phyloP scores from a whole-genome alignment of 2,329 filamentous ascomycete species.

The Pseudogymnoascus verrucosus region DNA sequence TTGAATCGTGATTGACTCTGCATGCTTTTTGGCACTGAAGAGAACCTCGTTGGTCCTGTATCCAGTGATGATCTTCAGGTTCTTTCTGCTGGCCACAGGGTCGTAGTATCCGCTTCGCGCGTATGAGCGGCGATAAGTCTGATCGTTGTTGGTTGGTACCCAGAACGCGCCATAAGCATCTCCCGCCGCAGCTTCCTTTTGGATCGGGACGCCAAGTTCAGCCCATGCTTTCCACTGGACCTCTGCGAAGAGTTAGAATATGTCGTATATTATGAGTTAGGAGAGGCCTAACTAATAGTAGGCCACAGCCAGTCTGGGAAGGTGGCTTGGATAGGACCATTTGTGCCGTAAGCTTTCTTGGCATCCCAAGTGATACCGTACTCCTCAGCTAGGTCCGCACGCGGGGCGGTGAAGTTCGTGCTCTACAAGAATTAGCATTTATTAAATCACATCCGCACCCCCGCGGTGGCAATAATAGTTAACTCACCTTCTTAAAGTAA shows the following conservation, averaged over 20 bases:
- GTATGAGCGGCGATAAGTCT: conserved; percentile 29
- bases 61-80: conserved; percentile 14
- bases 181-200: conserved; percentile 31
- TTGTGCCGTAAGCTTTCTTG: conserved; percentile 27
- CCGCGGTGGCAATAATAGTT: conserved; percentile 8
- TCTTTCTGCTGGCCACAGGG: conserved; percentile 23
- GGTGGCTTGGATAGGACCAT: conserved; percentile 33
- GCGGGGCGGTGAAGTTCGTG: conserved; percentile 29
- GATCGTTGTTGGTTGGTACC: conserved; percentile 26
- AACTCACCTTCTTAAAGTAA: conserved; percentile 33
- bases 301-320: conserved; percentile 33
- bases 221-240: conserved; percentile 26
- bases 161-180: conserved; percentile 31
- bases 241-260: conserved; percentile 8
- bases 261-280: background rate
- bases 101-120: conserved; percentile 34
- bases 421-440: conserved; percentile 20
- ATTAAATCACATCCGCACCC: background rate
- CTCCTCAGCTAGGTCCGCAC: conserved; percentile 24
- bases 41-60: conserved; percentile 22
- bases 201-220: conserved; percentile 30
- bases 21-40: conserved; percentile 19
- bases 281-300: conserved; percentile 23
- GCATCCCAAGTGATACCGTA: conserved; percentile 30
- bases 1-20: conserved; percentile 13